These are phyloP conservation scores for Diplodia seriata DNA, from an alignment of 2,329 filamentous ascomycete genomes.

Conservation along the genomic window DNA sequence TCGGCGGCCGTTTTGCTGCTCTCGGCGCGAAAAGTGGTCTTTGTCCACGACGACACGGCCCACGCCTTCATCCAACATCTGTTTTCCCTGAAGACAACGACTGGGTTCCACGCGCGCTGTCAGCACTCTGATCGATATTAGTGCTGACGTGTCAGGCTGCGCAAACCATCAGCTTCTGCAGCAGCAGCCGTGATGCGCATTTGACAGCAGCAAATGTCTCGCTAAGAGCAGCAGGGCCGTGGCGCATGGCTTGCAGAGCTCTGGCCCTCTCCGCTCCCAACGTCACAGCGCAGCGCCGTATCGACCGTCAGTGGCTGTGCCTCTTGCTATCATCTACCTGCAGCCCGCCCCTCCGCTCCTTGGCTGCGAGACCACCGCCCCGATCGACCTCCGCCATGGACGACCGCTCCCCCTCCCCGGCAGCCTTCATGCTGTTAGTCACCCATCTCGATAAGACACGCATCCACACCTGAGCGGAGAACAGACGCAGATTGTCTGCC, in stretches of 20 bases:
- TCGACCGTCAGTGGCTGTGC: constrained; percentile 1
- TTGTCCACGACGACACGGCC: background rate
- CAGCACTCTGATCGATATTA: constrained; percentile 8
- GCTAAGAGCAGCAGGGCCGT: background rate
- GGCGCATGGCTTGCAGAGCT: background rate
- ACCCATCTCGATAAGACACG: too few species aligned
- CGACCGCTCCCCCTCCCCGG: too few species aligned
- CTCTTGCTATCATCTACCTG: background rate
- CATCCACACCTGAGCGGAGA: too few species aligned
- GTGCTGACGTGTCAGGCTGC: constrained; percentile 9
- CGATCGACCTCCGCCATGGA: background rate
- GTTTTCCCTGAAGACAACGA: background rate
- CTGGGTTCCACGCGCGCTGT: background rate
- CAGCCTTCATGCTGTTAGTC: too few species aligned
- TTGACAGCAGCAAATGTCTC: background rate
- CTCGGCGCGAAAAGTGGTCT: background rate
- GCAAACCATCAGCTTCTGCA: background rate
- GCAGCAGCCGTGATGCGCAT: background rate
- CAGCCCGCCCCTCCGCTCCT: background rate
- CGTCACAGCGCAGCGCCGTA: background rate
- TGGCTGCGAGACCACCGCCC: background rate
- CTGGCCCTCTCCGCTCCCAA: background rate
- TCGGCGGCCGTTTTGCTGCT: background rate
- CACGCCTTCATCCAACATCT: background rate
- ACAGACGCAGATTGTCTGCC: too few species aligned